These are phyloP conservation scores for Epichloe typhina DNA, from an alignment of 2,329 filamentous ascomycete genomes.

Conservation along the genomic window DNA sequence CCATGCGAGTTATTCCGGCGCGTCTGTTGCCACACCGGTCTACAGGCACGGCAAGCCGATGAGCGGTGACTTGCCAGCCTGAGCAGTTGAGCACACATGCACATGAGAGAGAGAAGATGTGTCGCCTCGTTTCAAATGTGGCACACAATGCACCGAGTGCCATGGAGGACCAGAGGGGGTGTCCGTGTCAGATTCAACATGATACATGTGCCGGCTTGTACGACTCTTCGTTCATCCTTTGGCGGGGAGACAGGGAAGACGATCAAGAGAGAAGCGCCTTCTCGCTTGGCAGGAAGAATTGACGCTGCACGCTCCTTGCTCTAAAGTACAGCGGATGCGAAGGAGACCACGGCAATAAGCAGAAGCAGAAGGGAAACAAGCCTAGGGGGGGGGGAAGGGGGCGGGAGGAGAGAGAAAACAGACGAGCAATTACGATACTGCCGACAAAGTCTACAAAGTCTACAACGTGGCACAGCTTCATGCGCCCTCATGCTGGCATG, in stretches of 20 bases:
- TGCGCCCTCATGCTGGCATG: background rate
- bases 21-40: constrained; percentile 6
- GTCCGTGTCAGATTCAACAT: background rate
- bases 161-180: background rate
- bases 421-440: background rate
- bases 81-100: background rate
- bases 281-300: background rate
- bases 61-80: constrained; percentile 1
- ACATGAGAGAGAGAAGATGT: background rate
- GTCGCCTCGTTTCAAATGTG: background rate
- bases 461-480: background rate
- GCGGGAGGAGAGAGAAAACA: too few species aligned
- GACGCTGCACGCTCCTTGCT: background rate
- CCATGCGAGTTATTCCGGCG: background rate
- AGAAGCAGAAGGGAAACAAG: background rate
- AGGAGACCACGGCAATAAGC: background rate
- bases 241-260: background rate
- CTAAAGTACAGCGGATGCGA: background rate
- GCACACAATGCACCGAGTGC: background rate
- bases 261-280: background rate
- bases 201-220: background rate
- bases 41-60: constrained; percentile 2
- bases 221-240: background rate
- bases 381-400: background rate
- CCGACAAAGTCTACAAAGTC: background rate